Base-by-base conservation (phyloP, 129 eudicot genomes). In the Flaveria trinervia region DNA sequence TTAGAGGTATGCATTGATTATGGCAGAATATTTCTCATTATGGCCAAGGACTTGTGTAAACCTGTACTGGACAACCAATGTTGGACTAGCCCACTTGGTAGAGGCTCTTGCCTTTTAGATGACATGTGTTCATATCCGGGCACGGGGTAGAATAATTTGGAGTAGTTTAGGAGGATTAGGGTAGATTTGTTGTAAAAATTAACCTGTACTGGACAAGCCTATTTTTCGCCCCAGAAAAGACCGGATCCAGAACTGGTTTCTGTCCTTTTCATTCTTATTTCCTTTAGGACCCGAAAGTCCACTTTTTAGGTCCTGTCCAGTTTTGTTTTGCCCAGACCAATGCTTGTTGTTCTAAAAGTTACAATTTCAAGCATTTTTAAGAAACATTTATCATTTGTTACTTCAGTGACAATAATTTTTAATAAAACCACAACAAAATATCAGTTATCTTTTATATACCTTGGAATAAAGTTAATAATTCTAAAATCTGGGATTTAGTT, bases 1-100 rank as follows among this genome's bases (percentile, higher is more conserved):
- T 65, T 93, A 78, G 98, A 93, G 96, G 98, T 93, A 85, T 62
- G n/a, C 51, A 33, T 52, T 26, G 74, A 64, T 76, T 17, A 71
- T 33, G 61, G 9, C 13, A 54, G 23, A 45, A 22, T 7, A 68
- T 13, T 68, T 66, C 70, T n/a, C 26, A 39, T 20, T 16, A 3
- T 66, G 25, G 23, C 11, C 49, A 36, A 14, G 43, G 68, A 62
- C 44, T 0, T 1, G 9, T 13, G 13, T 13, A 10, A 26, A 62
- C 43, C 18, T 3, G 44, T 62, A 55, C 9, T 55, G 62, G 9
- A 17, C 62, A 6, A 20, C 7, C 41, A 36, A 36, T 36, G 41
- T 36, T 36, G 41, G 41, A 36, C 41, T 36, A 36, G 41, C 41
- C 41, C 41, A 5, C 41, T 36, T 36, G 41, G 41, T 36, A 36